These are phyloP conservation scores for Fraxinus greggii DNA, from an alignment of 305 asterid species.

Conservation along the genomic window DNA sequence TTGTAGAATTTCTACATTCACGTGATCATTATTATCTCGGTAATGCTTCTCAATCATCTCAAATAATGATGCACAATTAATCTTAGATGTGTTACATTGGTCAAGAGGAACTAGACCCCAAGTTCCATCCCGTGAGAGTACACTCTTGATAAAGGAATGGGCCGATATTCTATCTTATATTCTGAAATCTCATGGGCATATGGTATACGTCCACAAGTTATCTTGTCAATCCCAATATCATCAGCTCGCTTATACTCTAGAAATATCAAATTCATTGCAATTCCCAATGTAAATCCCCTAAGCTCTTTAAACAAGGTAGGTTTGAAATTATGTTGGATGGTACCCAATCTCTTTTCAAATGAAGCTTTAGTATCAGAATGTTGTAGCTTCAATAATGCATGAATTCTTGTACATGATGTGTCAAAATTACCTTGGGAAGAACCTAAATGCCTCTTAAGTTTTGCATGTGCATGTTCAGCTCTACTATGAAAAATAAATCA, in stretches of 20 bases:
- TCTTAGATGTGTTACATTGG: not conserved
- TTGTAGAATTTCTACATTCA: not conserved
- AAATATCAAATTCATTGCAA: not conserved
- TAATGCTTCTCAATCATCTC: not conserved
- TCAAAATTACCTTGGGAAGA: not conserved
- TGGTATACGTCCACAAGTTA: not conserved
- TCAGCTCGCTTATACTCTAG: not conserved
- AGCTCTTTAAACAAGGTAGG: not conserved
- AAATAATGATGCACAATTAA: not conserved
- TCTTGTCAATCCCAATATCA: not conserved
- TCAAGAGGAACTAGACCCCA: not conserved
- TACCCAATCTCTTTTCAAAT: not conserved
- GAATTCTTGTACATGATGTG: not conserved
- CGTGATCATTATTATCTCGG: not conserved
- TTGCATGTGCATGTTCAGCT: not conserved
- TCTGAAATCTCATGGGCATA: not conserved
- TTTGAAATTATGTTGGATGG: not conserved
- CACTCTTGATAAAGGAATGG: not conserved
- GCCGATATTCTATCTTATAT: not conserved
- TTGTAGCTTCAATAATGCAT: not conserved
- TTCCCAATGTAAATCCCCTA: not conserved
- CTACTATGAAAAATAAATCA: too few species aligned
- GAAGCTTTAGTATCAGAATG: not conserved
- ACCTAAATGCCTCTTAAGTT: not conserved
- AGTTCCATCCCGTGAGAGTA: not conserved